Evolutionary conservation across 129 eudicot genomes (phyloP), one percentile per base, ranked within the genome.

Genomic region (Flaveria brownii): DNA sequence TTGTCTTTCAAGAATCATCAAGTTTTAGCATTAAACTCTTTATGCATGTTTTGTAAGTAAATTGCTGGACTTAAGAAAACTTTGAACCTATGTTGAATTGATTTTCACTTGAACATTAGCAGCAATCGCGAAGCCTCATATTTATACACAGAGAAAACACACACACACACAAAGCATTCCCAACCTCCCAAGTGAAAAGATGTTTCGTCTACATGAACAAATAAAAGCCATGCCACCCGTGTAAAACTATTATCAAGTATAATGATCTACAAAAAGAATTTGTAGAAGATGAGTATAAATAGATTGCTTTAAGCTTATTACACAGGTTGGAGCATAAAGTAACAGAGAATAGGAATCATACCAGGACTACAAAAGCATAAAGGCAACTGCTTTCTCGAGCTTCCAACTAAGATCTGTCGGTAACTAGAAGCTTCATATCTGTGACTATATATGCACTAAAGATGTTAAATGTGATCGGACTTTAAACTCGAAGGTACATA

Each of bases 1-100:
- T 81, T 6, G 83, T 85, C 70, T 85, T 85, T 51, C 88, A 83
- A 25, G 88, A 85, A 42, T 75, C 83, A 81, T 85, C 84, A 73
- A 85, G 83, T 71, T 83, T 83, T 25, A 85, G 51, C 88, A 85
- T 78, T 60, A 85, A 30, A 50, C 81, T 68, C 76, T 81, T 85
- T 26, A 73, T 41, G 33, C 76, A 1, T 77, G 81, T 70, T 69
- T 73, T 15, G 77, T 73, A 41, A 81, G 73, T 28, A 55, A 50
- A 72, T 81, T 75, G 78, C 76, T 74, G 81, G 23, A 28, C 33
- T 2, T 28, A 28, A 28, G 33, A 28, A 28, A 28, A 81, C 78
- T 51, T 47, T 41, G 71, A 70, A 57, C 83, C 88, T 86, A 85
- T 85, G 57, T 26, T 26, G 11, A 17, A 70, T 45, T 76, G 68